phyloP scores from a whole-genome alignment of 805 yeast genomes.

The Wickerhamomyces subpelliculosus region DNA sequence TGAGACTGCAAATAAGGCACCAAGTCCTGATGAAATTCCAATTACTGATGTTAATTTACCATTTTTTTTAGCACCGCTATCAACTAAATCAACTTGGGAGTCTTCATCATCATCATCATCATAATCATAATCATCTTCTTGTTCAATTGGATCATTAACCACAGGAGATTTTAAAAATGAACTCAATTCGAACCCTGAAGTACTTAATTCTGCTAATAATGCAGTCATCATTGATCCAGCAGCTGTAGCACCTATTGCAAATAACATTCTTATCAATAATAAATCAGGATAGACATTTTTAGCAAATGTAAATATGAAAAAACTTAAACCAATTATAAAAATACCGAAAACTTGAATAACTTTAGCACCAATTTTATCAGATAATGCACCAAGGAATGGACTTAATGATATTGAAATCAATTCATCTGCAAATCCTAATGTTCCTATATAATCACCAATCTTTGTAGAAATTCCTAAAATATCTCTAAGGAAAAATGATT shows the following conservation, averaged over 20 bases:
- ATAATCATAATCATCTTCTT: slow-evolving; percentile 7
- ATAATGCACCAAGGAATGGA: slow-evolving; percentile 57
- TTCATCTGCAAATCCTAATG: slow-evolving; percentile 54
- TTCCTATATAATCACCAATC: slow-evolving; percentile 40
- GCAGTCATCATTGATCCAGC: slow-evolving; percentile 56
- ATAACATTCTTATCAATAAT: slow-evolving; percentile 43
- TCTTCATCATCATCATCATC: slow-evolving; percentile 14
- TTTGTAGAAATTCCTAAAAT: slow-evolving; percentile 24
- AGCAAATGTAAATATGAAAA: slow-evolving; percentile 44
- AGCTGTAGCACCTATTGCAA: slow-evolving; percentile 53
- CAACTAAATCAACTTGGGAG: no score
- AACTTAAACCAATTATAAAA: slow-evolving; percentile 36
- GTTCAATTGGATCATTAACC: slow-evolving; percentile 4
- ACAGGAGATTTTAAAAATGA: no score
- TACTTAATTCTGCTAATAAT: slow-evolving; percentile 46
- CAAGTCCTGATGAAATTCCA: slow-evolving; percentile 58
- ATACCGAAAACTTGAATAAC: slow-evolving; percentile 44
- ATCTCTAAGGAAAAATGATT: slow-evolving; percentile 36
- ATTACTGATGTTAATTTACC: slow-evolving; percentile 56
- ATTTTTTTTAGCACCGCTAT: no score
- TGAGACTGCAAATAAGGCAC: slow-evolving; percentile 59
- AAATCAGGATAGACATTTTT: slow-evolving; percentile 41
- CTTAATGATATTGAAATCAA: slow-evolving; percentile 42
- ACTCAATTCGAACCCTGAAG: slow-evolving; percentile 33
- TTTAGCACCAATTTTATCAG: slow-evolving; percentile 58